Percentiles rank a stretch among this genome's conserved stretches.
phyloP scores from a whole-genome alignment of 1,284 basidiomycete species.

The Sporisorium iseilematis-ciliati region DNA sequence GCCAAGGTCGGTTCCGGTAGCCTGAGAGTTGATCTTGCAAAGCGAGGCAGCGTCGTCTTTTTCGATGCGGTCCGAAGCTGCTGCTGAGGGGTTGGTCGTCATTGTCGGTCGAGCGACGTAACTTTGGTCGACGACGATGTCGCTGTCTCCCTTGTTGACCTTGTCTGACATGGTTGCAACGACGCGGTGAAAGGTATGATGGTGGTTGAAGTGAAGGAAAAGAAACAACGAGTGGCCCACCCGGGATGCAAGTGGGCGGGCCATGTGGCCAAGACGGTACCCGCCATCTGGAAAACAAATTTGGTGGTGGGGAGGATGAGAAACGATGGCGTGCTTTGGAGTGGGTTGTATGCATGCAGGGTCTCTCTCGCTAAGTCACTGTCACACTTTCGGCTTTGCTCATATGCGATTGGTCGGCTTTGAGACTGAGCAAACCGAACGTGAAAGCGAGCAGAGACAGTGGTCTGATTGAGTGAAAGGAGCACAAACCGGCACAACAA shows the following conservation, averaged over 20 bases:
- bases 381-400: neutral
- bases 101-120: conserved; percentile 15
- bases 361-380: neutral
- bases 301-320: neutral
- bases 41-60: conserved; percentile 10
- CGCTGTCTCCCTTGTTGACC: conserved; percentile 12
- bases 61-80: neutral
- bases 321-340: conserved; percentile 4
- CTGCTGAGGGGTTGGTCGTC: conserved; percentile 4
- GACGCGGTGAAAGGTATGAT: neutral
- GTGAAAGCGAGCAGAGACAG: neutral
- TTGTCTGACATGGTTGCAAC: conserved; percentile 17
- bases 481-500: too few species aligned
- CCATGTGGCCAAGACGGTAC: neutral
- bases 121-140: conserved; percentile 25
- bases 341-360: neutral
- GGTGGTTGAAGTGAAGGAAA: conserved; percentile 2
- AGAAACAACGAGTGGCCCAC: neutral
- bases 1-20: conserved; percentile 13
- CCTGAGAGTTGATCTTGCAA: conserved; percentile 18
- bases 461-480: too few species aligned
- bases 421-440: neutral
- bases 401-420: neutral
- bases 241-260: neutral
- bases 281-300: neutral